phyloP scores from a whole-genome alignment of 2,329 filamentous ascomycete species.

The Monilinia polystroma region DNA sequence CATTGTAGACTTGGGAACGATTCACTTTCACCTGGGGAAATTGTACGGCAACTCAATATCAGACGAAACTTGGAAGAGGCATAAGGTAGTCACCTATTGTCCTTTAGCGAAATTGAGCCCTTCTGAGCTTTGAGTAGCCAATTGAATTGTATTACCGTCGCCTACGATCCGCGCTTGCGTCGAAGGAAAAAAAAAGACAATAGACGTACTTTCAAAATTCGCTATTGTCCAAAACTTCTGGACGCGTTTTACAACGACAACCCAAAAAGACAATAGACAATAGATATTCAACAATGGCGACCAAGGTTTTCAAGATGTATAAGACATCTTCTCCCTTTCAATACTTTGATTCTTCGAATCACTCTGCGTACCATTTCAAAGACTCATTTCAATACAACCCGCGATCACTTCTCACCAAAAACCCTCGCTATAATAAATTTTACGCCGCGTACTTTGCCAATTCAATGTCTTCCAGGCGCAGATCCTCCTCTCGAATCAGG shows the following conservation, averaged over 20 bases:
- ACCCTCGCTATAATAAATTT: not conserved
- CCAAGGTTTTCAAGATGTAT: constrained; percentile 17
- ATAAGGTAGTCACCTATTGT: constrained; percentile 7
- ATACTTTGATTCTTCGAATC: constrained; percentile 2
- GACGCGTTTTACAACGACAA: not conserved
- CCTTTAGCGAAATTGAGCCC: not conserved
- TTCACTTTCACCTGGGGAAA: not conserved
- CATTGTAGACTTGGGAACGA: not conserved
- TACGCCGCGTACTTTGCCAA: constrained; percentile 14
- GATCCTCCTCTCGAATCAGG: not conserved
- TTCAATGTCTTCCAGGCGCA: not conserved
- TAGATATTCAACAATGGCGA: constrained; percentile 6
- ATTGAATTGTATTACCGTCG: not conserved
- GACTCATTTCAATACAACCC: constrained; percentile 12
- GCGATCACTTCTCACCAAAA: constrained; percentile 6
- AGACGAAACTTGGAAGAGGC: not conserved
- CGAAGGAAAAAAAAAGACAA: not conserved
- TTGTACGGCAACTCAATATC: not conserved
- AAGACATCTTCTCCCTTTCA: not conserved
- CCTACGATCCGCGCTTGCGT: not conserved
- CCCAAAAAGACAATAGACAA: constrained; percentile 2
- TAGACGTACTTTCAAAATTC: not conserved
- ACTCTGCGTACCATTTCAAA: not conserved
- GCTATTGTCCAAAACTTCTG: not conserved
- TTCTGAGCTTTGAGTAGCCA: not conserved